A percentile compares a stretch with the other conserved stretches of the same genome.
Conservation (phyloP, 75 land plant species). For the Chamaecyparis obtusa region DNA sequence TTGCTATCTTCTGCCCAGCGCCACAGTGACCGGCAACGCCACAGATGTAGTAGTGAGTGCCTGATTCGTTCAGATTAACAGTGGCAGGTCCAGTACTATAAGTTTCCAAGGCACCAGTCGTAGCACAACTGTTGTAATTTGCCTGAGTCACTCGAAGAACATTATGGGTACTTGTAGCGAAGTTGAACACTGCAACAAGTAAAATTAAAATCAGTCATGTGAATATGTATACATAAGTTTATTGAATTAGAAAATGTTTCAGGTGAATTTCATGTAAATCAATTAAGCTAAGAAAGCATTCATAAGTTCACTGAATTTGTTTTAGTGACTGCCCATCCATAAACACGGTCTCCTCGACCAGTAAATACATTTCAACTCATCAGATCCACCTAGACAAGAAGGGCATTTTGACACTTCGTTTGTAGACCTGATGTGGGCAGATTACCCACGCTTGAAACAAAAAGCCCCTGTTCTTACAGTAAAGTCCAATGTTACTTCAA, state of each 20-base stretch:
- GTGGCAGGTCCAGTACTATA: conserved; percentile 5
- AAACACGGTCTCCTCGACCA: too few species aligned
- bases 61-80: conserved; percentile 3
- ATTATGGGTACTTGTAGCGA: conserved; percentile 11
- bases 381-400: neutral
- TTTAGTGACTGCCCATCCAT: neutral
- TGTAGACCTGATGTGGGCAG: neutral
- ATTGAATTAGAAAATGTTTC: neutral
- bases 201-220: neutral
- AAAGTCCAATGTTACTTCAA: neutral
- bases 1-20: conserved; percentile 23
- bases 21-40: conserved; percentile 12
- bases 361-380: neutral
- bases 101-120: conserved; percentile 4
- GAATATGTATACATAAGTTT: neutral
- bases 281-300: neutral
- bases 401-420: neutral
- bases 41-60: conserved; percentile 22
- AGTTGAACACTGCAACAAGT: conserved; percentile 29
- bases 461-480: neutral
- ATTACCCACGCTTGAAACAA: neutral
- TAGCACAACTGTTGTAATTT: conserved; percentile 11
- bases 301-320: neutral
- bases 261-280: neutral
- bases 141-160: conserved; percentile 21